These are phyloP conservation scores for Jatropha podagrica DNA, from an alignment of 441 rosid genomes.

Conservation along the genomic window DNA sequence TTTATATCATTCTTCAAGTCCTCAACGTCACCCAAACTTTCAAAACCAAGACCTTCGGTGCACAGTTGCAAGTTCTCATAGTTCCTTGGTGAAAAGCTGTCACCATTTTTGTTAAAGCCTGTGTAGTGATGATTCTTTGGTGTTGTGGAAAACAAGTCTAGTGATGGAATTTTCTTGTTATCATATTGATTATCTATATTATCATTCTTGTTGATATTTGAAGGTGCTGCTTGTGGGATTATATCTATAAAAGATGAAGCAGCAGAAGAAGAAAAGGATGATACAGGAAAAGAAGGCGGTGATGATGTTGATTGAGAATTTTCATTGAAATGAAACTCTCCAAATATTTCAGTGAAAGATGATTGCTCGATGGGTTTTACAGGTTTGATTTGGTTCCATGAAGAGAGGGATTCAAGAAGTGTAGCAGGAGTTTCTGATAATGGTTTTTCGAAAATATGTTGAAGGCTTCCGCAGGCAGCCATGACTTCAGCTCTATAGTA, in stretches of 20 bases:
- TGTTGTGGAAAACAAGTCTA: constrained; percentile 21
- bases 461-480: constrained; percentile 77
- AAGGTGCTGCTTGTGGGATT: constrained; percentile 11
- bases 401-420: constrained; percentile 56
- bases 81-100: constrained; percentile 38
- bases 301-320: constrained; percentile 23
- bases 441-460: constrained; percentile 60
- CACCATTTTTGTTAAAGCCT: constrained; percentile 32
- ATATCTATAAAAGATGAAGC: constrained; percentile 23
- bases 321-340: constrained; percentile 74
- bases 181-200: constrained; percentile 14
- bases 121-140: constrained; percentile 17
- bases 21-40: constrained; percentile 71
- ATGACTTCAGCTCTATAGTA: constrained; percentile 31
- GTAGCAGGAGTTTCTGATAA: constrained; percentile 50
- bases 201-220: constrained; percentile 10
- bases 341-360: constrained; percentile 67
- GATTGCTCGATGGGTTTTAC: constrained; percentile 38
- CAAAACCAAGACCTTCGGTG: constrained; percentile 88
- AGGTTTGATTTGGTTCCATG: constrained; percentile 59
- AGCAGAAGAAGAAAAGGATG: constrained; percentile 16
- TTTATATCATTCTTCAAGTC: constrained; percentile 40
- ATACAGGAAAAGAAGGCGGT: not conserved
- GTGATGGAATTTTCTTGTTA: constrained; percentile 21
- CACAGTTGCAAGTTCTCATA: constrained; percentile 72